Evolutionary conservation across 2,329 filamentous ascomycete species (phyloP), one percentile per base, ranked within the genome.

Genomic region (Exophiala bonariae): DNA sequence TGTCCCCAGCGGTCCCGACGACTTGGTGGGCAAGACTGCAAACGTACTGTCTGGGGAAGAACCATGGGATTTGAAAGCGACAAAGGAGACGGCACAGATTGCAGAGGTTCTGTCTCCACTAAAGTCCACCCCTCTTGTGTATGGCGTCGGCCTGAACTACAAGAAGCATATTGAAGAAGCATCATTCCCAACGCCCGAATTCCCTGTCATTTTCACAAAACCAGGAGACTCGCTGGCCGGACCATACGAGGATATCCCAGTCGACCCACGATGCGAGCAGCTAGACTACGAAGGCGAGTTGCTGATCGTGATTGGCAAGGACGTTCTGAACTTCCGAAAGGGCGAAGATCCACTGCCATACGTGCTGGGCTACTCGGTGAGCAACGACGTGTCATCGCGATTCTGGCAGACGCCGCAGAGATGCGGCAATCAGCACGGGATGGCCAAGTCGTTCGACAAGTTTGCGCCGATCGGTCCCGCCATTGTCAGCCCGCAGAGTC

Each of bases 401-500:
- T 56, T 58, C 20, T 59, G 63, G 52, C 68, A 71, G 56, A 59
- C 63, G 22, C 57, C 61, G 66, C 65, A 60, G 18, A 61, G 49
- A 3, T 14, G 18, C 13, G 46, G 41, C 6, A 37, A 37, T 5
- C 69, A 72, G 52, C 68, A 64, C 62, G 61, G 59, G 31, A 67
- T 62, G 36, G 57, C 60, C 16, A 72, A 73, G 49, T 66, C 64
- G 1, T 64, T 69, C 17, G 67, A 70, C 42, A 56, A 55, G 4
- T 66, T 2, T 74, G 73, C 58, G 61, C 64, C 20, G 70, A 80
- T 49, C 68, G 68, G 70, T 0, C 69, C 66, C 1, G 54, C 58
- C 0, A 56, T 73, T 2, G 62, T 70, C 0, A 51, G 59, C 3
- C 37, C 63, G 0, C 18, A 47, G 1, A 7, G 13, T n/a, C 32